phyloP scores from a whole-genome alignment of 148 eudicot species.

The Amaranthus cruentus region DNA sequence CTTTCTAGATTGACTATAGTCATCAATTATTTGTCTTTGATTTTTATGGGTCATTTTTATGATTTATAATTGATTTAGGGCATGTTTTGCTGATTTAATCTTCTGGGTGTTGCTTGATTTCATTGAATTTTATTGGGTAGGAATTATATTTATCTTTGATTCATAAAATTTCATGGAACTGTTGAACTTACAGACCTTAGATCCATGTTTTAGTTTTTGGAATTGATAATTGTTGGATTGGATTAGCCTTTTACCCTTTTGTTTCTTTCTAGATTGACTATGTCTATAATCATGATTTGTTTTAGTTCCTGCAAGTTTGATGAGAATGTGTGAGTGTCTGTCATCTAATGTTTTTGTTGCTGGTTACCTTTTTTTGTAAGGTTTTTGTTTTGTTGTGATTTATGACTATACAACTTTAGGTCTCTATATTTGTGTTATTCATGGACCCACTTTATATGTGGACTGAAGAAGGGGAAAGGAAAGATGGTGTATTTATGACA shows the following conservation, averaged over 20 bases:
- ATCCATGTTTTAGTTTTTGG: neutral
- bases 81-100: neutral
- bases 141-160: neutral
- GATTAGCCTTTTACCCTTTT: neutral
- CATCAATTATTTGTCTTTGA: neutral
- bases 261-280: neutral
- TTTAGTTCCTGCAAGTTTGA: neutral
- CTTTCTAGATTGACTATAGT: neutral
- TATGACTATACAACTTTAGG: neutral
- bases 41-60: neutral
- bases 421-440: neutral
- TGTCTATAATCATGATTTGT: neutral
- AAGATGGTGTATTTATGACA: neutral
- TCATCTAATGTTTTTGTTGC: neutral
- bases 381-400: neutral
- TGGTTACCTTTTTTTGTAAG: neutral
- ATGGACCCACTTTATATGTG: neutral
- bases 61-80: constrained; percentile 18
- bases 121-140: neutral
- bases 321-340: neutral
- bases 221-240: neutral
- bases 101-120: neutral
- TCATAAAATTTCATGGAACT: neutral
- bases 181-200: constrained; percentile 9
- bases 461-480: neutral